These are phyloP conservation scores for Amanita pallidorosea DNA, from an alignment of 768 basidiomycete species.

Conservation along the genomic window DNA sequence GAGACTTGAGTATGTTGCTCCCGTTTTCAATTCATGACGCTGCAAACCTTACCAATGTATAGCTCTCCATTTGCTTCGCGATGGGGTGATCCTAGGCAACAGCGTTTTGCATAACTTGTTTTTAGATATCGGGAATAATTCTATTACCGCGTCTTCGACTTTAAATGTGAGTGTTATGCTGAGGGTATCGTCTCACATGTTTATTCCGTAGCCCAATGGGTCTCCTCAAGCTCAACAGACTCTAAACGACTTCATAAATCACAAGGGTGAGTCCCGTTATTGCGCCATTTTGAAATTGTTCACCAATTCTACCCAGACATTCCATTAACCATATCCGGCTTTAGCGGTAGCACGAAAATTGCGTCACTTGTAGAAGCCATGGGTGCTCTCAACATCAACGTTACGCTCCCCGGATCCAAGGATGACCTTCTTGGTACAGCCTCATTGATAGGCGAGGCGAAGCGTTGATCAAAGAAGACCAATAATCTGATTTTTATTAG, in stretches of 20 bases:
- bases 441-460: slow-evolving; percentile 36
- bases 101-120: slow-evolving; percentile 50
- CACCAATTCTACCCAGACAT: slow-evolving; percentile 29
- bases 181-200: background rate
- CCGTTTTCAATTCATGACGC: background rate
- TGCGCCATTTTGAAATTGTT: background rate
- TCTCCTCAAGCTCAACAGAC: slow-evolving; percentile 51
- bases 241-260: slow-evolving; percentile 56
- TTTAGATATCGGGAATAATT: slow-evolving; percentile 51
- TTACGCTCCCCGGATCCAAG: slow-evolving; percentile 49
- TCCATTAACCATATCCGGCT: slow-evolving; percentile 45
- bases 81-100: slow-evolving; percentile 45
- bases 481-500: slow-evolving; percentile 16
- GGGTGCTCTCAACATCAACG: slow-evolving; percentile 41
- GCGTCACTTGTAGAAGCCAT: slow-evolving; percentile 52
- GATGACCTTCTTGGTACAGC: slow-evolving; percentile 46
- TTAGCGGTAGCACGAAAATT: slow-evolving; percentile 46
- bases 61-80: slow-evolving; percentile 50
- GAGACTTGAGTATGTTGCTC: slow-evolving; percentile 45
- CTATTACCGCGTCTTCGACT: slow-evolving; percentile 32
- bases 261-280: slow-evolving; percentile 28
- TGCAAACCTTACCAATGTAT: background rate
- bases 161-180: slow-evolving; percentile 33
- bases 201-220: slow-evolving; percentile 38
- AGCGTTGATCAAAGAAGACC: background rate